Evolutionary conservation across 495 filamentous ascomycete species (phyloP), one percentile per base, ranked within the genome.

Genomic region (Gamarada debralockiae): DNA sequence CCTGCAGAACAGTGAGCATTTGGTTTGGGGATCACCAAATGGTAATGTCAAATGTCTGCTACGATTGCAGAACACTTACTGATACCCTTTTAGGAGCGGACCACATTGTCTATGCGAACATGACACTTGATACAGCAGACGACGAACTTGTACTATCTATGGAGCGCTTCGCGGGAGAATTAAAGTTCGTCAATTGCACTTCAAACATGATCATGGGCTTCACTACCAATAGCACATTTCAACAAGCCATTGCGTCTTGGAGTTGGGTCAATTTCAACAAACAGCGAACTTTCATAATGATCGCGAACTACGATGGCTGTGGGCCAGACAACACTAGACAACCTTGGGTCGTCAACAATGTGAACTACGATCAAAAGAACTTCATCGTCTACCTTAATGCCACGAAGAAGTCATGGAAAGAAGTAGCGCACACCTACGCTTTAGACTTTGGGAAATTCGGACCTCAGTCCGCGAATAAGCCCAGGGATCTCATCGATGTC

Each of bases 261-360:
- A 15, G 17, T 9, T 42, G 39, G 39, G 39, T 42, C 17, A 42
- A 42, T 15, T 20, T 42, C 39, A 10, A 42, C 17, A 15, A 21
- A 9, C 7, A 15, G 13, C 39, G 17, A 6, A 15, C 39, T 21
- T 42, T 42, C 17, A 21, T 42, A 7, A n/a, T 42, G 17, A 15
- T 42, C 18, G 39, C 39, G 9, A 42, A 42, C 18, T 42, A 21
- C 13, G 18, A 42, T 6, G 39, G 39, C 7, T 42, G 39, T 15
- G 39, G 39, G 17, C 7, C 39, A 7, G 39, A 20, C 7, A 20
- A 42, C 7, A 8, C 39, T 15, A 6, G 39, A 42, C 7, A 42
- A 6, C 39, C 39, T 42, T 42, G 39, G 39, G 39, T 42, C 7
- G 39, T 42, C 9, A 42, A 42, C 17, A 42, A 42, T 15, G 39